Evolutionary conservation across 495 filamentous ascomycete genomes (phyloP), one percentile per base, ranked within the genome.

Genomic region (Penicillium bovifimosum): DNA sequence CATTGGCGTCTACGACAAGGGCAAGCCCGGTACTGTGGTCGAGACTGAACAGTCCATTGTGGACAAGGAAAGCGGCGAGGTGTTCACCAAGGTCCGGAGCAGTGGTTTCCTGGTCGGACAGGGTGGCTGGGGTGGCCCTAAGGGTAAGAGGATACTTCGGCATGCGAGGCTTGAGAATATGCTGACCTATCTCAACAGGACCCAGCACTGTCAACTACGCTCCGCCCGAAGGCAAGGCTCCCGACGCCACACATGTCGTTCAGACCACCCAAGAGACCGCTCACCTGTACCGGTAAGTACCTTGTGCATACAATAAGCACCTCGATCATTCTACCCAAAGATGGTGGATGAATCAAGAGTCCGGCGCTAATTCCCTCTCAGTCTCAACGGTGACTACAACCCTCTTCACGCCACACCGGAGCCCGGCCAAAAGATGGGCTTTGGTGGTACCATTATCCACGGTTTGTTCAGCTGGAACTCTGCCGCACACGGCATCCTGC

Each of bases 351-450:
- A 39, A 34, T 32, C 24, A 49, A 5, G 47, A 62, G 35, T 9
- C 35, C 10, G 29, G 27, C 40, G 14, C 31, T 56, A 13, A 41
- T 17, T 17, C 11, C 10, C 24, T 17, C 10, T 18, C 39, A 71
- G 85, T 40, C 78, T 95, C 31, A 93, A 96, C 55, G 90, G 89
- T 59, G 90, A 95, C 68, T 95, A 95, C 67, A 95, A 95, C 73
- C 90, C 90, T 20, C 83, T 95, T 40, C 90, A 95, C 63, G 87
- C 88, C 7, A 86, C 84, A 26, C 90, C 89, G 10, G 86, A 86
- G 67, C 88, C 91, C 0, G 88, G 90, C 38, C 70, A 78, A 68
- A 86, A 89, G 73, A 92, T 95, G 88, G 89, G 90, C 24, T 95
- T 95, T 62, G 88, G 87, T 4, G 90, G 90, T 35, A 79, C 81